Evolutionary conservation across 441 rosid genomes (phyloP), one percentile per base, ranked within the genome.

Genomic region (Populus hybrid): DNA sequence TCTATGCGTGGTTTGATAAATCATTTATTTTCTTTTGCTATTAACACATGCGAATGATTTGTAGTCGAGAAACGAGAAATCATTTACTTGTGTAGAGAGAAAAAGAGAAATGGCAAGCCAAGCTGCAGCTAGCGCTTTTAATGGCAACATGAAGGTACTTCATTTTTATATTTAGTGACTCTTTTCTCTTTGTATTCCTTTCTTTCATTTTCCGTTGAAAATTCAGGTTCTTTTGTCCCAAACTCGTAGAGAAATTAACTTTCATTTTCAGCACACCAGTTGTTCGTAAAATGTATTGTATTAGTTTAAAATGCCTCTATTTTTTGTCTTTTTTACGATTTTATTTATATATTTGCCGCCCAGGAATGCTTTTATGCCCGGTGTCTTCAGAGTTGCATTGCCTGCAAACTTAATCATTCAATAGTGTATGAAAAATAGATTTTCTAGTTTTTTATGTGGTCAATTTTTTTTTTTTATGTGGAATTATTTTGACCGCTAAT

Each of bases 101-200:
- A 73, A 11, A 2, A 24, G 66, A 85, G 82, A 79, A 74, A 92
- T 89, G 95, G 95, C 93, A 18, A 86, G 79, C 70, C 98, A 89
- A 83, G 96, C 89, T 26, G 67, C 72, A 24, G 89, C 93, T 75
- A 77, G 85, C 34, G 72, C 93, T 26, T 89, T 91, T 85, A 89
- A 72, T 75, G 98, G 97, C 77, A 95, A 95, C 85, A 67, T 92
- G 76, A 94, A 94, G 95, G 98, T 82, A 59, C 67, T 40, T 35
- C 68, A 64, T 30, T 42, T 14, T 67, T 30, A 21, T 69, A 20
- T 8, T 61, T 34, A 4, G 20, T 68, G 5, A 14, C n/a, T 14
- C 66, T 61, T 78, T 63, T 34, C 10, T 46, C 23, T 42, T 11
- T n/a, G 4, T 36, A 6, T 23, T 21, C 10, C 2, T 8, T 35